phyloP scores from a whole-genome alignment of 2,329 filamentous ascomycete genomes.

The Tothia fuscella region DNA sequence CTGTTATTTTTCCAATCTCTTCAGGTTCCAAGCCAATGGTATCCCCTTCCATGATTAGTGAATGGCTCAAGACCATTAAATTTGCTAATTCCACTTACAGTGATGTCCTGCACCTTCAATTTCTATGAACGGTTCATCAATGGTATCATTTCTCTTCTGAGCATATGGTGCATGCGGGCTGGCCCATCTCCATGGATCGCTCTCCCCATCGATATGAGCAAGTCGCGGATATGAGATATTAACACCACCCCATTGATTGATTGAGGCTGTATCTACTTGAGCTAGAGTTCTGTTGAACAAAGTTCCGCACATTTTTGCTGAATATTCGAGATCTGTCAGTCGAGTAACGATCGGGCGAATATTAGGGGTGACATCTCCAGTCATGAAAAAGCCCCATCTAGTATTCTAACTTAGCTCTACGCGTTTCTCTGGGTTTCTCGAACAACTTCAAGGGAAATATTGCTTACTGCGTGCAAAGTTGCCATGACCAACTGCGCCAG shows the following conservation, averaged over 20 bases:
- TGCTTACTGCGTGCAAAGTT: too few relatives aligned
- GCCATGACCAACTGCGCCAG: too few relatives aligned
- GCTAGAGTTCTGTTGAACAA: conserved; percentile 54
- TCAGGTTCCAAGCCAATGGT: neutral
- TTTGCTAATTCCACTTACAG: conserved; percentile 24
- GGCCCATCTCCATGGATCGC: conserved; percentile 71
- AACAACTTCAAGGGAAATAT: too few relatives aligned
- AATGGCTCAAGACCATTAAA: too few relatives aligned
- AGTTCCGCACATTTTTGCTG: conserved; percentile 48
- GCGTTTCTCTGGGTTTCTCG: too few relatives aligned
- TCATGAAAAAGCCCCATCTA: conserved; percentile 66
- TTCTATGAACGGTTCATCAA: conserved; percentile 56
- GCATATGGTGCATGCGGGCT: conserved; percentile 56
- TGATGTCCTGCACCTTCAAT: conserved; percentile 68
- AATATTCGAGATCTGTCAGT: conserved; percentile 51
- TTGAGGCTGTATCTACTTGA: conserved; percentile 48
- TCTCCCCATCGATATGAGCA: conserved; percentile 60
- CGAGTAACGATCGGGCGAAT: conserved; percentile 62
- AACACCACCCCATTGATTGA: conserved; percentile 69
- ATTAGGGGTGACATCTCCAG: conserved; percentile 53
- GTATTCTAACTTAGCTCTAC: too few relatives aligned
- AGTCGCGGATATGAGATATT: conserved; percentile 61
- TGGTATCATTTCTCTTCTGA: conserved; percentile 44
- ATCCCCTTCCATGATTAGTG: neutral
- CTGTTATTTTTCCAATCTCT: neutral